Conservation (phyloP, 2,329 filamentous ascomycete genomes). For the Aspergillus pseudoglaucus region DNA sequence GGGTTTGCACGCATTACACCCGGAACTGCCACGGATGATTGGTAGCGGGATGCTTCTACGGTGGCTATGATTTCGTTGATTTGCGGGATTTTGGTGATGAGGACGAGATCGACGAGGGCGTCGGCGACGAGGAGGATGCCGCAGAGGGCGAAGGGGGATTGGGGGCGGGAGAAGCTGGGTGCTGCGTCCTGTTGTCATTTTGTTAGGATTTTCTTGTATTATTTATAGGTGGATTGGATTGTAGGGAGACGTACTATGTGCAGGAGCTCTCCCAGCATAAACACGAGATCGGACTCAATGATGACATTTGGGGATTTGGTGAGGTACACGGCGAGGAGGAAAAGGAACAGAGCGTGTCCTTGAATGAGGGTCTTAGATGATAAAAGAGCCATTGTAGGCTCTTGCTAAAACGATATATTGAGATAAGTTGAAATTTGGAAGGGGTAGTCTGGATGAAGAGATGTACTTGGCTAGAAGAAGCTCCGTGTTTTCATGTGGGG, state of each 20-base stretch:
- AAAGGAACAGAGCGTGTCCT: conserved; percentile 73
- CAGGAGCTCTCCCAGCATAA: conserved; percentile 76
- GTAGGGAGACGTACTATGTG: conserved; percentile 54
- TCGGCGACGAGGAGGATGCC: conserved; percentile 67
- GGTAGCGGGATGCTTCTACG: conserved; percentile 57
- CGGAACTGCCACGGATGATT: conserved; percentile 13
- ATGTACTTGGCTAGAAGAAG: no score
- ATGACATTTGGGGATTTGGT: conserved; percentile 65
- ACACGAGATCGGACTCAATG: conserved; percentile 73
- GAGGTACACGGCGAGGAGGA: conserved; percentile 79
- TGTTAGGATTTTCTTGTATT: conserved; percentile 5
- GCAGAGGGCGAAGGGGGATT: conserved; percentile 59
- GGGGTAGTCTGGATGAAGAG: neutral
- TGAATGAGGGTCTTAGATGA: conserved; percentile 75
- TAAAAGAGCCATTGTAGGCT: conserved; percentile 65
- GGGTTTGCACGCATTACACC: conserved; percentile 17
- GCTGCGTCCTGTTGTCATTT: conserved; percentile 40
- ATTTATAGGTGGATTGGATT: neutral
- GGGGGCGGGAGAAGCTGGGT: conserved; percentile 60
- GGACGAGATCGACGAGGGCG: conserved; percentile 57
- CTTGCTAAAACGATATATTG: neutral
- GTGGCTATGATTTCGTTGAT: conserved; percentile 62
- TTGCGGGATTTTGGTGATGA: conserved; percentile 50
- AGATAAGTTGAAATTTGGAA: neutral
- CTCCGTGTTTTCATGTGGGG: neutral